These are phyloP conservation scores for Dittrichia graveolens DNA, from an alignment of 129 eudicot genomes.

Conservation along the genomic window DNA sequence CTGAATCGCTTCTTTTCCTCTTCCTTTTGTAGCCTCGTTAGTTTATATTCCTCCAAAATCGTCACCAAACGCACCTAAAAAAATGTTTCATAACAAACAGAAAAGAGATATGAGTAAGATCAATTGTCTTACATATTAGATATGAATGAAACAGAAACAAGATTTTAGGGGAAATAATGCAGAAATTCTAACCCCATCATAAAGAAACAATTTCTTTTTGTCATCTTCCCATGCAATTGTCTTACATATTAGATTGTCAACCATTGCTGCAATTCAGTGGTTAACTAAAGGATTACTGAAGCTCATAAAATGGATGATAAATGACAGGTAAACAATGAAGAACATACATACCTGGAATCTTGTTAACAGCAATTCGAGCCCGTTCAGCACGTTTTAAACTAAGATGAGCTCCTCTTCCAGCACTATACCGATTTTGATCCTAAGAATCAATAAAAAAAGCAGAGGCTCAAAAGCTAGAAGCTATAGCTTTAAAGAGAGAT, in stretches of 20 bases:
- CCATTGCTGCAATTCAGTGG: constrained; percentile 53
- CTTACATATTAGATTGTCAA: constrained; percentile 67
- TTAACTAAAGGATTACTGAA: constrained; percentile 1
- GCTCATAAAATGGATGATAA: constrained; percentile 7
- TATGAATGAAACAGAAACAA: constrained; percentile 8
- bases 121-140: too few species aligned
- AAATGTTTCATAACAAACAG: neutral
- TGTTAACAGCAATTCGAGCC: constrained; percentile 73
- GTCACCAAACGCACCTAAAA: constrained; percentile 78
- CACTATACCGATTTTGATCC: constrained; percentile 81
- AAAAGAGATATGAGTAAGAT: neutral
- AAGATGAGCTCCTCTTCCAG: constrained; percentile 88
- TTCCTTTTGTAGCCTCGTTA: constrained; percentile 72
- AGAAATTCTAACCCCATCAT: constrained; percentile 72
- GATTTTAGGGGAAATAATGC: neutral
- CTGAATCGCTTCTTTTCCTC: constrained; percentile 72
- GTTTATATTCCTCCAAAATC: constrained; percentile 83
- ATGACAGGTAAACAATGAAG: constrained; percentile 10
- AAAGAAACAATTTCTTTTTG: constrained; percentile 65
- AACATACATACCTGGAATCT: constrained; percentile 71
- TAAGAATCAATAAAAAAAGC: constrained; percentile 35
- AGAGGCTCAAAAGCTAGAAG: constrained; percentile 12
- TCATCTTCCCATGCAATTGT: constrained; percentile 78
- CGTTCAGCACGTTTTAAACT: constrained; percentile 93
- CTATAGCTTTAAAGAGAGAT: neutral